phyloP scores from a whole-genome alignment of 164 flowering plant species.

The Vitis amurensis region DNA sequence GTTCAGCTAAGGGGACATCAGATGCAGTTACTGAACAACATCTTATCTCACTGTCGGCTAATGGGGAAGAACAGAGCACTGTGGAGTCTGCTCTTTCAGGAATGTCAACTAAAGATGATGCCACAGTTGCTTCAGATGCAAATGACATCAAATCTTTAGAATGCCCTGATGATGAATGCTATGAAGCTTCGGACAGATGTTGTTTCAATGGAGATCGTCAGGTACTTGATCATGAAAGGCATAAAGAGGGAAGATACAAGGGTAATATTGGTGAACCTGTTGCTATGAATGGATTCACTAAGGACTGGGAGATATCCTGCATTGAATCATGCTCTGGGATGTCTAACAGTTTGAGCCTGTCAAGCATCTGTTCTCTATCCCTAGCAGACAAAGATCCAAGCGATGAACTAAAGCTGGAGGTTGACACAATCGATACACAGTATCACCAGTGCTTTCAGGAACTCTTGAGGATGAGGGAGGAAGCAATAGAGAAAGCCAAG shows the following conservation, averaged over 20 bases:
- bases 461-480: conserved; percentile 54
- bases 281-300: conserved; percentile 5
- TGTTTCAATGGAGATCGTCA: conserved; percentile 17
- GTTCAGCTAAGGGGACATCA: not conserved
- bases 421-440: conserved; percentile 55
- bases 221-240: conserved; percentile 8
- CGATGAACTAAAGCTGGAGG: conserved; percentile 53
- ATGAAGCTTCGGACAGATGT: conserved; percentile 4
- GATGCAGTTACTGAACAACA: conserved; percentile 12
- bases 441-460: conserved; percentile 49
- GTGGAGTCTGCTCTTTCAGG: conserved; percentile 31
- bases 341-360: conserved; percentile 24
- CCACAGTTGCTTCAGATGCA: conserved; percentile 4
- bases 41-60: conserved; percentile 6
- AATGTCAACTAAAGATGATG: conserved; percentile 29
- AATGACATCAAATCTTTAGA: conserved; percentile 4
- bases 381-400: conserved; percentile 30
- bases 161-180: conserved; percentile 12
- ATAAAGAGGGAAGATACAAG: conserved; percentile 7
- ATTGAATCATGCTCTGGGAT: conserved; percentile 13
- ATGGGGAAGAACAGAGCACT: conserved; percentile 22
- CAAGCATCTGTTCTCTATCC: conserved; percentile 29
- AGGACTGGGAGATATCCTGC: conserved; percentile 18
- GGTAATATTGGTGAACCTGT: conserved; percentile 8
- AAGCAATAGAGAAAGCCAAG: conserved; percentile 53